Base-by-base conservation (phyloP, 2,329 filamentous ascomycete genomes). In the Coniochaeta hoffmannii region DNA sequence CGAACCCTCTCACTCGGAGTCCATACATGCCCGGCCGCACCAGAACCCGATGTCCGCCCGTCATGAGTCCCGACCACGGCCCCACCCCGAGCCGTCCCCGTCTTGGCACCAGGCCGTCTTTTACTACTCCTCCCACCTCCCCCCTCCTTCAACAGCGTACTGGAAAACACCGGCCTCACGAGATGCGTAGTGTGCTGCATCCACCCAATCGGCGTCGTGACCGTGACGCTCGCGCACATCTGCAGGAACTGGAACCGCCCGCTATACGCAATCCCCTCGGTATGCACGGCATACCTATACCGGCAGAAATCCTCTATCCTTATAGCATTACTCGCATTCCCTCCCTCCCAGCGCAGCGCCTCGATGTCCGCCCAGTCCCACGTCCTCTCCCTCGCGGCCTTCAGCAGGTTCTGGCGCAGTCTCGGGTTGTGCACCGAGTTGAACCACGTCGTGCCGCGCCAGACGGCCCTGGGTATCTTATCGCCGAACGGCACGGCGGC, bases 211-310 rank as follows among this genome's bases (percentile, higher is more conserved):
- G 77, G 76, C 54, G 77, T 75, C 2, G 73, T 74, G 35, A 81
- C 61, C 3, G 79, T 68, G 0, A 80, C 74, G 58, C 72, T 75
- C 10, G 63, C 69, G 62, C 78, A 81, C 51, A 79, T 72, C 65
- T 76, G 76, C 63, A 79, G 72, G 61, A 75, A 79, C 57, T 74
- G 75, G 56, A 81, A 73, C 12, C 77, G 72, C 1, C 78, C 78
- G 54, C 71, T 76, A 66, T 81, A 81, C 4, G 76, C 73, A n/a
- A 81, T 68, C 6, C 78, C 78, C 66, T 81, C 78, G 7, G 77
- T 80, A 64, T 80, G 74, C 26, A 80, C 64, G 41, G 81, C 67
- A 64, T 80, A 80, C 55, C 72, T 74, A 65, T 77, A 76, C 54
- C 66, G 66, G 65, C 78, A 81, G 58, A 81, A 81, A 50, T 76